These are phyloP conservation scores for Eucalyptus polybractea DNA, from an alignment of 345 rosid genomes.

Conservation along the genomic window DNA sequence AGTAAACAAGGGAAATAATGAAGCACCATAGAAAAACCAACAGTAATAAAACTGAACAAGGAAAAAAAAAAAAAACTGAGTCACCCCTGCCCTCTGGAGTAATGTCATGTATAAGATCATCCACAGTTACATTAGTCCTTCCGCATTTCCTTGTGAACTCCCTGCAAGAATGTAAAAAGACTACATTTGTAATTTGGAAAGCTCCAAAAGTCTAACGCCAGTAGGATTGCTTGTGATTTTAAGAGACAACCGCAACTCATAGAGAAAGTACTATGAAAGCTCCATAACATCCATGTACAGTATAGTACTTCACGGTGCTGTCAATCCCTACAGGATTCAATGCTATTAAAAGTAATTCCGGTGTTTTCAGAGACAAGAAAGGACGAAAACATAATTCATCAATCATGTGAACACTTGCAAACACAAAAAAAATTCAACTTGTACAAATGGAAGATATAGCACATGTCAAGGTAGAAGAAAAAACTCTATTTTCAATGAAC, in stretches of 20 bases:
- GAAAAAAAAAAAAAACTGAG: background rate
- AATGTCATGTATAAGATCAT: constrained; percentile 60
- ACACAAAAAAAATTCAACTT: background rate
- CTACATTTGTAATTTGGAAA: background rate
- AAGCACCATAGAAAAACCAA: background rate
- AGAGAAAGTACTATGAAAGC: background rate
- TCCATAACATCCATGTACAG: too few species aligned
- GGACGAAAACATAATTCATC: background rate
- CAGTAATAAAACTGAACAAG: background rate
- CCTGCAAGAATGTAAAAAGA: constrained; percentile 6
- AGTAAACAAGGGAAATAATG: background rate
- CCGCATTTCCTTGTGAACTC: constrained; percentile 55
- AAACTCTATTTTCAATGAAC: background rate
- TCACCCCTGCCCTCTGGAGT: constrained; percentile 79
- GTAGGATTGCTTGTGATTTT: background rate
- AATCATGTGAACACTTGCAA: background rate
- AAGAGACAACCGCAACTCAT: background rate
- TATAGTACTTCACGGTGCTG: background rate
- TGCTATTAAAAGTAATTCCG: background rate
- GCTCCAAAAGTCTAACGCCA: background rate
- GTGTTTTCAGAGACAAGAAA: background rate
- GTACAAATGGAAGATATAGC: background rate
- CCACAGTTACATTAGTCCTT: constrained; percentile 56
- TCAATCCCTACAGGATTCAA: background rate
- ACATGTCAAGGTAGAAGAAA: background rate